Conservation (phyloP, 306 rosid species). For the apple (Malus domestica) region DNA sequence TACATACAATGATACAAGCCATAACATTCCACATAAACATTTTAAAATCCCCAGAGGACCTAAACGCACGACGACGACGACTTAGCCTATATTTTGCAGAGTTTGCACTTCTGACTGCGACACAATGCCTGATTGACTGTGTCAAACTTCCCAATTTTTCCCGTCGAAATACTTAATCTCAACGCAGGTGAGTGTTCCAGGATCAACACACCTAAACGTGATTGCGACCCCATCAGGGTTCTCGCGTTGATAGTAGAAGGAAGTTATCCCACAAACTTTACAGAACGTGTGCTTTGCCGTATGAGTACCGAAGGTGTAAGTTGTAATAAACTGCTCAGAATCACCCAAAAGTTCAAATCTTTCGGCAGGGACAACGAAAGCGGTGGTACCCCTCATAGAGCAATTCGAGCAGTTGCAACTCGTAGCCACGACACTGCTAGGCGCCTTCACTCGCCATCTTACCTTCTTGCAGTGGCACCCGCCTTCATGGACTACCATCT, state of each 20-base stretch:
- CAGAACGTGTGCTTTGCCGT: conserved; percentile 83
- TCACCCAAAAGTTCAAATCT: conserved; percentile 59
- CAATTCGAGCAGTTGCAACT: conserved; percentile 78
- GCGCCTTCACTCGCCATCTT: conserved; percentile 62
- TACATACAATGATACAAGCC: neutral
- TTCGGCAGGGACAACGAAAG: conserved; percentile 54
- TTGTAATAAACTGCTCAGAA: conserved; percentile 52
- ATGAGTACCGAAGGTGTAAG: conserved; percentile 73
- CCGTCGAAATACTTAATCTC: conserved; percentile 65
- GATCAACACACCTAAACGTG: conserved; percentile 68
- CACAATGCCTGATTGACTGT: conserved; percentile 24
- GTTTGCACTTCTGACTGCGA: conserved; percentile 42
- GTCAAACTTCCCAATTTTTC: conserved; percentile 53
- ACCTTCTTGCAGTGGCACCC: conserved; percentile 87
- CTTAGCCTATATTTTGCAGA: neutral
- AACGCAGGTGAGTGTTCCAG: conserved; percentile 52
- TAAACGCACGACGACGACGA: neutral
- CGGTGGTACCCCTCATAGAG: conserved; percentile 59
- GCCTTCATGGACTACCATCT: conserved; percentile 53
- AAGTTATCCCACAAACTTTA: conserved; percentile 78
- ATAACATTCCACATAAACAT: neutral
- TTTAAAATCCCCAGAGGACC: neutral
- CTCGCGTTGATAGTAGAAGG: conserved; percentile 74
- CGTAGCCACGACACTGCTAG: conserved; percentile 60
- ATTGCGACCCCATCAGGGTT: conserved; percentile 84